Evolutionary conservation across 768 basidiomycete genomes (phyloP), one percentile per base, ranked within the genome.

Genomic region (Collybiopsis confluens): DNA sequence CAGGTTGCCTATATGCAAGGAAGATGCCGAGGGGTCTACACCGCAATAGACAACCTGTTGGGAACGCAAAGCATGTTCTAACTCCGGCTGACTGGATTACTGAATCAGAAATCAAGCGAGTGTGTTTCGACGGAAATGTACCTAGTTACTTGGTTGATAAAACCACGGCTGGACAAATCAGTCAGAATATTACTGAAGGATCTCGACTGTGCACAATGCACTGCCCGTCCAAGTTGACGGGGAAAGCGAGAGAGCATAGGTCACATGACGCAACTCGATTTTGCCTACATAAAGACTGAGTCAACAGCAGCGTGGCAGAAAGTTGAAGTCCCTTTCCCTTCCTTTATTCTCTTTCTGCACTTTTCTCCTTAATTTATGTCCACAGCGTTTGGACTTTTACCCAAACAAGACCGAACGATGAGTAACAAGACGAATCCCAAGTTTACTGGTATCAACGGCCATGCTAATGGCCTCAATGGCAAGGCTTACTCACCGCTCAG

Each of bases 1-100:
- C 2, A 99, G 80, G 66, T 99, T 95, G 3, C 97, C 97, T 51
- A 93, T 89, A 67, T 99, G 97, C 16, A 99, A 75, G 1, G 92
- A 88, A 23, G 71, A 74, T 3, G 94, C 93, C 1, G 96, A 93
- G 13, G 97, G 97, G 65, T 99, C 97, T 38, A 98, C 79, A 33
- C 97, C 97, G 3, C 84, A 77, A 65, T 99, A 99, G 16, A 92
- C 78, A 0, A 80, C 80, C 59, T 80, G 82, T 35, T 63, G 67
- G 33, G 64, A 63, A 59, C 48, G 65, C 57, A 56, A 82, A 43
- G 73, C 65, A 54, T 68, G 52, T 38, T 61, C 58, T 55, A 82
- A 65, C 15, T 69, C 68, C 52, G 76, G 71, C 43, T 70, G 76
- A 45, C 81, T 81, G 56, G 33, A 49, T 15, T 6, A n/a, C 15